phyloP scores from a whole-genome alignment of 1,284 basidiomycete species.

The Peniophora sp. region DNA sequence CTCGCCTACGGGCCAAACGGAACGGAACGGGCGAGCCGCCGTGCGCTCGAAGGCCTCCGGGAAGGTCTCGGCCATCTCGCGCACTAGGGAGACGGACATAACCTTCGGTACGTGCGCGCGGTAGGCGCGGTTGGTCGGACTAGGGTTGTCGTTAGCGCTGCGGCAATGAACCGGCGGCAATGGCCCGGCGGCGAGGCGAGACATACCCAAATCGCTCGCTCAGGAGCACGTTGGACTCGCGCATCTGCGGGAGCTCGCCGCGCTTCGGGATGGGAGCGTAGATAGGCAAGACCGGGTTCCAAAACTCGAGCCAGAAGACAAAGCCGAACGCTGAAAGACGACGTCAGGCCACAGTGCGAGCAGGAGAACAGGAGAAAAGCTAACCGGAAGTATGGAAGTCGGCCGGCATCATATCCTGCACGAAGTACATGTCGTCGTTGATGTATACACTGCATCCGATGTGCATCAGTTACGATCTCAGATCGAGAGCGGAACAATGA shows the following conservation, averaged over 20 bases:
- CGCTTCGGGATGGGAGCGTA: constrained; percentile 12
- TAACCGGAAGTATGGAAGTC: constrained; percentile 18
- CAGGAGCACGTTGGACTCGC: constrained; percentile 18
- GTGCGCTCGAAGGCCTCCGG: constrained; percentile 18
- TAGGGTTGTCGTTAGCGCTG: too few species aligned
- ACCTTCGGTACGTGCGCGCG: constrained; percentile 30
- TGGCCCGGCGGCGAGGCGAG: too few species aligned
- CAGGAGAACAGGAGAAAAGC: background rate
- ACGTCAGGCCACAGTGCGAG: background rate
- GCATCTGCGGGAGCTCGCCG: constrained; percentile 24
- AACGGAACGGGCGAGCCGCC: constrained; percentile 26
- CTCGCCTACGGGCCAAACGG: constrained; percentile 15
- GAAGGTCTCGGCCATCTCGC: constrained; percentile 22
- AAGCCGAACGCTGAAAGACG: constrained; percentile 20
- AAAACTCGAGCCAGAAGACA: constrained; percentile 20
- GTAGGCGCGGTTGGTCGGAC: too few species aligned
- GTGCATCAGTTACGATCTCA: background rate
- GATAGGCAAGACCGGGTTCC: constrained; percentile 17
- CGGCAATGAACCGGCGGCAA: constrained; percentile 18
- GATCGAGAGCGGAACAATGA: background rate
- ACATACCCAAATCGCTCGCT: constrained; percentile 11
- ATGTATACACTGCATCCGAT: constrained; percentile 2
- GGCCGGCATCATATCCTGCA: constrained; percentile 13
- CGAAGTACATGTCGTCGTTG: constrained; percentile 23
- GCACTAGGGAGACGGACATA: constrained; percentile 22